These are phyloP conservation scores for Chytriomyces sp. DNA, from an alignment of 192 early-diverging fungal species.

Conservation along the genomic window DNA sequence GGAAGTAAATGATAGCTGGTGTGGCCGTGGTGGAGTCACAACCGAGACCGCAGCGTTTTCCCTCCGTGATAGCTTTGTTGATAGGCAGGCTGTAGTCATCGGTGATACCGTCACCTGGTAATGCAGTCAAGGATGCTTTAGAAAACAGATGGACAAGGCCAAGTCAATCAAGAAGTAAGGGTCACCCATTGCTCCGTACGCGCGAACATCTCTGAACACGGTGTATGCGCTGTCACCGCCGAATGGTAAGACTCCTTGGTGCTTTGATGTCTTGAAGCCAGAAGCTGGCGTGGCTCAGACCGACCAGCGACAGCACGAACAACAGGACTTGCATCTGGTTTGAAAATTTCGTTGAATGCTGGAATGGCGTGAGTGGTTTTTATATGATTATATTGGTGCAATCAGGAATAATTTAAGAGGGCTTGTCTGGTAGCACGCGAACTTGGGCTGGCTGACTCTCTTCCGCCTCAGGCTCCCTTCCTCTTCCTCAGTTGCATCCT, in stretches of 20 bases:
- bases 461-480: too few species aligned
- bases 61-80: conserved; percentile 43
- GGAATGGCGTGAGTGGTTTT: too few species aligned
- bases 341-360: too few species aligned
- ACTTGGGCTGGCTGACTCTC: rapidly evolving
- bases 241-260: conserved; percentile 13
- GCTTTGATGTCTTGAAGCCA: conserved; percentile 11
- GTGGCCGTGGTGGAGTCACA: conserved; percentile 46
- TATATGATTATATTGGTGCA: too few species aligned
- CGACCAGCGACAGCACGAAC: too few species aligned
- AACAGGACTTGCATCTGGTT: too few species aligned
- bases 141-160: not conserved
- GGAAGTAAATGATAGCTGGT: conserved; percentile 53
- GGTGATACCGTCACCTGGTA: conserved; percentile 45
- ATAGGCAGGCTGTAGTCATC: conserved; percentile 55
- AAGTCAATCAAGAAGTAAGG: too few species aligned
- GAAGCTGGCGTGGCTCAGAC: not conserved
- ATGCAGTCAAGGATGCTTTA: not conserved
- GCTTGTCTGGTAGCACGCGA: too few species aligned
- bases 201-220: conserved; percentile 37
- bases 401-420: too few species aligned
- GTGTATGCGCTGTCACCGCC: conserved; percentile 28
- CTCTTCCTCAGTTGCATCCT: too few species aligned
- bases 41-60: conserved; percentile 45
- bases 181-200: not conserved